Percentiles rank a stretch among this genome's conserved stretches.
These are phyloP conservation scores for Nigrospora osmanthi DNA, from an alignment of 2,329 filamentous ascomycete genomes.

Conservation along the genomic window DNA sequence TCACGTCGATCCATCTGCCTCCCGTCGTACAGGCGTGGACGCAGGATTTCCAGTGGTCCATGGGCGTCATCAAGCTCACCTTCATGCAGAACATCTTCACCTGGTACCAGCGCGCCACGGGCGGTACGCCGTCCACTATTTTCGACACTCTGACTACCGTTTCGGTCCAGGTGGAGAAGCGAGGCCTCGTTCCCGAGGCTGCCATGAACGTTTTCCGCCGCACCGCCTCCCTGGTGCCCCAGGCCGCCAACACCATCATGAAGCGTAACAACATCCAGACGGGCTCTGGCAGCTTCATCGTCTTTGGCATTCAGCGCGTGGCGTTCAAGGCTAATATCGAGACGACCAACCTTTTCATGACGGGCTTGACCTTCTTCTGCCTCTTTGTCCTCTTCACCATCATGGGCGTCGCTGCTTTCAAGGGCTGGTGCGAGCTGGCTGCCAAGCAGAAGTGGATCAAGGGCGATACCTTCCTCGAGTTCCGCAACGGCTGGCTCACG, in stretches of 20 bases:
- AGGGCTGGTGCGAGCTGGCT: slow-evolving; percentile 64
- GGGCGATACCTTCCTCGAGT: slow-evolving; percentile 74
- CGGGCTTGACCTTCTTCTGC: slow-evolving; percentile 73
- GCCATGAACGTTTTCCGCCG: slow-evolving; percentile 20
- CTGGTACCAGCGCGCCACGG: slow-evolving; percentile 83
- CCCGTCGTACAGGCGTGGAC: slow-evolving; percentile 81
- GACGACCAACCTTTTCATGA: slow-evolving; percentile 78
- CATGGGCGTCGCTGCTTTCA: slow-evolving; percentile 64
- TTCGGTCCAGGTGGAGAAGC: slow-evolving; percentile 67
- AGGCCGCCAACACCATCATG: slow-evolving; percentile 24
- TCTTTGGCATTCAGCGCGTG: slow-evolving; percentile 72
- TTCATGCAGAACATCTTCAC: slow-evolving; percentile 76
- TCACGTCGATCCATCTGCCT: slow-evolving; percentile 66
- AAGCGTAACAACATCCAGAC: slow-evolving; percentile 38
- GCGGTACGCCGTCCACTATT: slow-evolving; percentile 67
- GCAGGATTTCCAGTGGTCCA: slow-evolving; percentile 87
- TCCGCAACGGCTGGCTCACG: slow-evolving; percentile 79
- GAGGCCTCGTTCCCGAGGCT: slow-evolving; percentile 20
- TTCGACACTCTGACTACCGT: slow-evolving; percentile 61
- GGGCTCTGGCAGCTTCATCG: slow-evolving; percentile 39
- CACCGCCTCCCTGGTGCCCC: slow-evolving; percentile 17
- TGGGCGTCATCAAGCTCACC: slow-evolving; percentile 74
- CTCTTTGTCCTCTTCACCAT: slow-evolving; percentile 67
- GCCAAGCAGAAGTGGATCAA: slow-evolving; percentile 68
- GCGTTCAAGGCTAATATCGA: slow-evolving; percentile 77